Base-by-base conservation (phyloP, 441 rosid genomes). In the Erodium texanum region DNA sequence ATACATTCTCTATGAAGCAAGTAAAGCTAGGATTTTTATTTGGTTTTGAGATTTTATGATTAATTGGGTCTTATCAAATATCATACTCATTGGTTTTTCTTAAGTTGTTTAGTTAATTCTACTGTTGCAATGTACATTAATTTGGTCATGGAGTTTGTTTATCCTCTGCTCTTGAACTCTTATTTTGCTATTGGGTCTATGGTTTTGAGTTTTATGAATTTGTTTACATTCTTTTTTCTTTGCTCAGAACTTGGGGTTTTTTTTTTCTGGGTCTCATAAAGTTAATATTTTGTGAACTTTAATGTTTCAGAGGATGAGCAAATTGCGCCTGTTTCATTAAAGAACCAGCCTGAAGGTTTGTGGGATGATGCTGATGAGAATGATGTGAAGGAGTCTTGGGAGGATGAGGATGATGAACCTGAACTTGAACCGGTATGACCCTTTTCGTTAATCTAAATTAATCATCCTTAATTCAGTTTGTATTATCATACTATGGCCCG, bases 291-390 rank as follows among this genome's bases (percentile, higher is more conserved):
- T 54, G 61, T 54, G 22, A 56, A 56, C 11, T 56, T 4, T 52
- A n/a, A 52, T 18, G 2, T 52, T 52, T 18, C n/a, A 52, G 58
- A 52, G 58, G 58, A 52, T 52, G 58, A n/a, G 58, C 22, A n/a
- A 52, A 18, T 52, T 16, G 20, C 19, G 22, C 58, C 58, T n/a
- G 7, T 52, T 52, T n/a, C 58, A 3, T n/a, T 52, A 6, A 52
- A 52, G 58, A 22, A 3, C 22, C 58, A 52, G 22, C 58, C 58
- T 1, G 16, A 52, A 16, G 58, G 58, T 18, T 18, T 52, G 58
- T 52, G 58, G 58, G 58, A 52, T 52, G 58, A 52, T 52, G 58
- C 58, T n/a, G 58, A 52, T 52, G 58, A 52, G 22, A 52, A 52
- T 18, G 58, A n/a, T n/a, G 22, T 52, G 8, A 52, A 52, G 58